Percentiles rank a stretch among this genome's conserved stretches.
phyloP scores from a whole-genome alignment of 345 rosid species.

The Capsella bursapastoris region DNA sequence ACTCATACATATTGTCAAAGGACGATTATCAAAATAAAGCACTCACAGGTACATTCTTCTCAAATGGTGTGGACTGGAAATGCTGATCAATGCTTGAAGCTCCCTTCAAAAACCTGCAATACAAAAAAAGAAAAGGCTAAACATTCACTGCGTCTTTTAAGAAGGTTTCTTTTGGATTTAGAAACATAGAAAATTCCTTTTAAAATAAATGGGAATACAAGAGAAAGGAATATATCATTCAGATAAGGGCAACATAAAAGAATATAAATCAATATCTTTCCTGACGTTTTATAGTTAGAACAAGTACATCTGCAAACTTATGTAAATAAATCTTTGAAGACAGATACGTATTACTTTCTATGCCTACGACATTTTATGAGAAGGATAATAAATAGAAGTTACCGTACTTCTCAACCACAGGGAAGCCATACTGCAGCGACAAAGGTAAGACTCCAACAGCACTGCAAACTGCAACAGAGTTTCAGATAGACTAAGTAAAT shows the following conservation, averaged over 20 bases:
- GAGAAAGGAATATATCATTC: constrained; percentile 6
- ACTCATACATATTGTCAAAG: background rate
- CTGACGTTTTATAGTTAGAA: constrained; percentile 6
- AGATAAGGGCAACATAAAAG: background rate
- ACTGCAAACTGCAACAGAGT: constrained; percentile 82
- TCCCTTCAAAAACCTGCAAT: constrained; percentile 80
- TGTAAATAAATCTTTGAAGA: background rate
- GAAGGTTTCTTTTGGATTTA: constrained; percentile 16
- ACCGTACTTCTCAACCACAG: constrained; percentile 87
- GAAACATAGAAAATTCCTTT: background rate
- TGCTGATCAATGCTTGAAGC: constrained; percentile 94
- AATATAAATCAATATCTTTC: background rate
- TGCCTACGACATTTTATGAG: constrained; percentile 1
- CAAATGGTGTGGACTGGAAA: constrained; percentile 69
- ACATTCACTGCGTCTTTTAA: background rate
- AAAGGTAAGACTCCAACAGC: constrained; percentile 97
- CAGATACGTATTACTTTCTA: no score
- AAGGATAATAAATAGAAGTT: constrained; percentile 39
- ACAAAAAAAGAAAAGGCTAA: background rate
- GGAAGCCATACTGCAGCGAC: constrained; percentile 92
- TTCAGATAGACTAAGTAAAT: constrained; percentile 34
- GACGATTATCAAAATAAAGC: constrained; percentile 2
- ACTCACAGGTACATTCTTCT: constrained; percentile 91
- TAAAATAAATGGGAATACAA: background rate
- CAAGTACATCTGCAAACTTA: background rate